Evolutionary conservation across 2,329 filamentous ascomycete genomes (phyloP), one percentile per base, ranked within the genome.

Genomic region (Stachybotrys echinatus): DNA sequence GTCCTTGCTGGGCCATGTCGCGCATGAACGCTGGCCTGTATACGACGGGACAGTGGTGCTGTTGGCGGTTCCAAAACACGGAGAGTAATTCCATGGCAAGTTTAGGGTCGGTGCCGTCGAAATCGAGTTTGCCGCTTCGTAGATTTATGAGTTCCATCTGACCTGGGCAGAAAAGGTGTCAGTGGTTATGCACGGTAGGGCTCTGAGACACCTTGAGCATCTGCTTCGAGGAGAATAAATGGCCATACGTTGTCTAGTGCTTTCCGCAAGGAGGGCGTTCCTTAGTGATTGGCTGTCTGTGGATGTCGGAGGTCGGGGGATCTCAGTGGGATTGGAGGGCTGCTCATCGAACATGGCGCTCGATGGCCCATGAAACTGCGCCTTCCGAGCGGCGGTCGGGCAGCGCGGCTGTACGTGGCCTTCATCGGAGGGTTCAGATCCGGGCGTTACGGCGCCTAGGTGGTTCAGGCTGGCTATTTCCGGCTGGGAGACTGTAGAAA

Each of bases 11-110:
- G 44, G 76, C 77, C 77, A 80, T 75, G 55, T 75, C 72, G 3
- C 73, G 58, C 73, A 77, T 79, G 45, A 81, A 78, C 0, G 69
- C 72, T 1, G 78, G 74, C 0, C 79, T 72, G 57, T 81, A 80
- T 1, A 73, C 74, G 42, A 79, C 64, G 1, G 52, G 37, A 1
- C 51, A 51, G 0, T 71, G 69, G 48, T 76, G 69, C 47, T 79
- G 74, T 45, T 80, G 77, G 6, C 77, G 71, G 54, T 76, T 80
- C 76, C 76, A 80, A 48, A 79, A 74, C 0, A 81, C 58, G 1
- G 68, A 65, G 0, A 82, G 61, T 3, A 82, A 58, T 27, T 78
- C 70, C 64, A 77, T 72, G 4, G 71, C 77, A 4, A 80, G 51
- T 3, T 78, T 70, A 0, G 75, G 69, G 19, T 76, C 71, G 0